Percentiles rank a stretch among this genome's conserved stretches.
phyloP scores from a whole-genome alignment of 805 yeast species.

The Ogataea methylovora region DNA sequence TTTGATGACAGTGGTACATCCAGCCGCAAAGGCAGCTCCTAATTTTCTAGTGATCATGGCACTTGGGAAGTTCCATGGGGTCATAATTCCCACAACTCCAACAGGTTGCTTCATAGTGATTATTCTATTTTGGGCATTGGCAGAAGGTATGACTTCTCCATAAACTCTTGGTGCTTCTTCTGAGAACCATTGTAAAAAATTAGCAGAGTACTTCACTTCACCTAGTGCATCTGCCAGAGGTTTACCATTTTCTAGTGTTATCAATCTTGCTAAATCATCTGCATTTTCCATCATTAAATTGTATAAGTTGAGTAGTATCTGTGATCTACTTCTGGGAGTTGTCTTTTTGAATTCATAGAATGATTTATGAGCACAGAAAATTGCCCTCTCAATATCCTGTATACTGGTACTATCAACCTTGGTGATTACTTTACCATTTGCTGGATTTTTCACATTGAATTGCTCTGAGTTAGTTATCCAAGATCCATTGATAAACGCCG shows the following conservation, averaged over 20 bases:
- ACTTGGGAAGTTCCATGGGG: slow-evolving; percentile 83
- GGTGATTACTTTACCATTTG: slow-evolving; percentile 41
- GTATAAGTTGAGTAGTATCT: slow-evolving; percentile 44
- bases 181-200: slow-evolving; percentile 83
- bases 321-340: slow-evolving; percentile 48
- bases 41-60: slow-evolving; percentile 72
- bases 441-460: slow-evolving; percentile 72
- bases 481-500: slow-evolving; percentile 54
- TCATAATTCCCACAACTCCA: slow-evolving; percentile 72
- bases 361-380: slow-evolving; percentile 43
- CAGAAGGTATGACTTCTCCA: slow-evolving; percentile 58
- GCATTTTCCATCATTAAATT: slow-evolving; percentile 45
- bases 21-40: slow-evolving; percentile 79
- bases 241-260: slow-evolving; percentile 72
- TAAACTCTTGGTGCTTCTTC: slow-evolving; percentile 69
- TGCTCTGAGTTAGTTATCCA: slow-evolving; percentile 48
- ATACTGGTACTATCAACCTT: slow-evolving; percentile 44
- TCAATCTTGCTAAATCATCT: slow-evolving; percentile 57
- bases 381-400: slow-evolving; percentile 43
- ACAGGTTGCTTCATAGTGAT: slow-evolving; percentile 60
- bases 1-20: slow-evolving; percentile 70
- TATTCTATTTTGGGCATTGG: slow-evolving; percentile 39
- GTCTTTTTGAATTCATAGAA: slow-evolving; percentile 42
- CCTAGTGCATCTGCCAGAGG: slow-evolving; percentile 64
- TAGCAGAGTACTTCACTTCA: slow-evolving; percentile 60